Percentiles rank a stretch among this genome's conserved stretches.
These are phyloP conservation scores for Leishmania tarentolae DNA, from an alignment of 208 protist species.

Conservation along the genomic window DNA sequence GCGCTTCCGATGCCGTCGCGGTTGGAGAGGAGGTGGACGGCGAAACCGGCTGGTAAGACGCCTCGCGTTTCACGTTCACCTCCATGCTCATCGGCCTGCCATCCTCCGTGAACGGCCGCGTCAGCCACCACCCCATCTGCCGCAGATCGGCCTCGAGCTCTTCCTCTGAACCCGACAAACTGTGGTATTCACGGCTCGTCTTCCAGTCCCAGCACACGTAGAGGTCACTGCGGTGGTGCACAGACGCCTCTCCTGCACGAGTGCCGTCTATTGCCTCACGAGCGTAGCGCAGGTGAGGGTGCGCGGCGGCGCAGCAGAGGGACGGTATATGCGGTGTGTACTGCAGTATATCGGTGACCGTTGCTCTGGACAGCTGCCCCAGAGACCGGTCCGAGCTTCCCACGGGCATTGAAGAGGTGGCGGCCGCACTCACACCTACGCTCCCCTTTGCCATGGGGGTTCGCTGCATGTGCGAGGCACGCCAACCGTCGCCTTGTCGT, in stretches of 20 bases:
- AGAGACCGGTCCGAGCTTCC: background rate
- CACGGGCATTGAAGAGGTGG: background rate
- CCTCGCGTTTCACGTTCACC: constrained; percentile 25
- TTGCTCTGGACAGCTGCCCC: constrained; percentile 3
- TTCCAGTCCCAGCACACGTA: constrained; percentile 18
- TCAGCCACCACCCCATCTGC: constrained; percentile 24
- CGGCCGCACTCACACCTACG: background rate
- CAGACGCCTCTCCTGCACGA: background rate
- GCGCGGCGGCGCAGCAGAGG: constrained; percentile 19
- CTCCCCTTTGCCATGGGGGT: background rate
- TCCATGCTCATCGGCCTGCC: constrained; percentile 23
- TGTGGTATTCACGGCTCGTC: constrained; percentile 23
- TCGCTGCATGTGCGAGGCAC: background rate
- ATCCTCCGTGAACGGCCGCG: background rate
- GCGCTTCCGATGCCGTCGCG: background rate
- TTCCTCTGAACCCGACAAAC: constrained; percentile 13
- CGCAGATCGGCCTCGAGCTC: constrained; percentile 12
- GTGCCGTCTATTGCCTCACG: constrained; percentile 19
- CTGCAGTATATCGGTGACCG: constrained; percentile 9
- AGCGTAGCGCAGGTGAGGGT: constrained; percentile 23
- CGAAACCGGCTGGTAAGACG: background rate
- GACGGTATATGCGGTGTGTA: constrained; percentile 30
- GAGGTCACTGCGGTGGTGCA: constrained; percentile 19
- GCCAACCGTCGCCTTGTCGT: background rate
- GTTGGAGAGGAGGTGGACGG: background rate